Conservation (phyloP, 208 protist genomes). For the Leishmania braziliensis region DNA sequence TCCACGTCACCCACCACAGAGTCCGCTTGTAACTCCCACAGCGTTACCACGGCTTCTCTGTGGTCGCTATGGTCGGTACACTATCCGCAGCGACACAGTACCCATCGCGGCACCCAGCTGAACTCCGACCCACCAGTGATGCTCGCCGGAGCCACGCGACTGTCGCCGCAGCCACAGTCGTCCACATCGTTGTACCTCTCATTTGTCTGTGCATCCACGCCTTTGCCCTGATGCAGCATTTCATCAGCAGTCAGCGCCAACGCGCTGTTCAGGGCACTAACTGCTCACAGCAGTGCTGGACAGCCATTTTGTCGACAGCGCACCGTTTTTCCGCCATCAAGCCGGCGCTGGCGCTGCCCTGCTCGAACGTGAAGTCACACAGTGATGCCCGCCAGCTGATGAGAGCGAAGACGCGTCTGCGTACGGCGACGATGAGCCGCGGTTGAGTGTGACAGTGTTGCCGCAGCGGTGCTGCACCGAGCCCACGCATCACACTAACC, state of each 20-base stretch:
- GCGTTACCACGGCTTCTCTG: not conserved
- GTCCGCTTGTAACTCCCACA: too few species aligned
- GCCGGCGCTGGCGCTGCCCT: not conserved
- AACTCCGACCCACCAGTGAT: not conserved
- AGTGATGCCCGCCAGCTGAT: not conserved
- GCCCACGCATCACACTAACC: not conserved
- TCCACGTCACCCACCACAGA: not conserved
- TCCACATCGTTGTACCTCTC: not conserved
- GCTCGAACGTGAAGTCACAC: not conserved
- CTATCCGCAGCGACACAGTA: slow-evolving; percentile 26
- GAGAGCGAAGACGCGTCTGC: not conserved
- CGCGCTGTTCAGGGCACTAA: slow-evolving; percentile 9
- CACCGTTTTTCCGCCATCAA: not conserved
- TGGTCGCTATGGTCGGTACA: not conserved
- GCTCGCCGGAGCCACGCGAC: not conserved
- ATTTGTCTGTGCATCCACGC: not conserved
- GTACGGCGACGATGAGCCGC: not conserved
- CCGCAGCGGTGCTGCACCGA: not conserved
- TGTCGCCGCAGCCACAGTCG: not conserved
- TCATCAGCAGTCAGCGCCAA: slow-evolving; percentile 7
- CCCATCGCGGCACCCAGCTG: slow-evolving; percentile 21
- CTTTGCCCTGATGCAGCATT: not conserved
- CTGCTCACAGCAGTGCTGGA: not conserved
- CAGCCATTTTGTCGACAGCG: not conserved
- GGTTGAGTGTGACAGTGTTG: not conserved